Evolutionary conservation across 768 basidiomycete genomes (phyloP).

Genomic region (Lepiota venenata): DNA sequence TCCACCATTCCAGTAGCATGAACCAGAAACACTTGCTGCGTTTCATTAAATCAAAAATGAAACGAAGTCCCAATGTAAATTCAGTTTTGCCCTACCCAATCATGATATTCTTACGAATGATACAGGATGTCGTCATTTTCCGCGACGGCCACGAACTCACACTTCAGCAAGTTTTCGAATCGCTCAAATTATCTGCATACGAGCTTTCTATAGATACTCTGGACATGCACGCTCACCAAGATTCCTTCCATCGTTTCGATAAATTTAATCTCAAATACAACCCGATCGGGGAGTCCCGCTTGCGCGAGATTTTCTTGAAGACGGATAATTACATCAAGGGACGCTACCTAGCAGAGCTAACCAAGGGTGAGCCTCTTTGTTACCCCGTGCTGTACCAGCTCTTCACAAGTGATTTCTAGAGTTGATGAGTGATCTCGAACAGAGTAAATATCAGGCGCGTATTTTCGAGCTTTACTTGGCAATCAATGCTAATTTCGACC

Average conservation of each 20-base stretch:
- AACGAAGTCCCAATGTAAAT: constrained; percentile 72
- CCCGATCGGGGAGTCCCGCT: constrained; percentile 90
- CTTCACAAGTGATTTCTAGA: constrained; percentile 43
- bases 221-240: constrained; percentile 99
- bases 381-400: background rate
- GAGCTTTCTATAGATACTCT: constrained; percentile 98
- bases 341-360: constrained; percentile 91
- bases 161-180: constrained; percentile 92
- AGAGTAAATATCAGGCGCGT: constrained; percentile 93
- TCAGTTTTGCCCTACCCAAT: background rate
- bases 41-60: constrained; percentile 99
- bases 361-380: constrained; percentile 56
- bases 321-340: constrained; percentile 95
- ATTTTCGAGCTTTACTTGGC: background rate
- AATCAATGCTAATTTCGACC: background rate
- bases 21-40: constrained; percentile 98
- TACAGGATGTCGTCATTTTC: constrained; percentile 91
- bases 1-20: constrained; percentile 98
- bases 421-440: constrained; percentile 96
- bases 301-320: constrained; percentile 97
- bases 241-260: constrained; percentile 98
- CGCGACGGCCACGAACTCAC: constrained; percentile 90
- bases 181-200: constrained; percentile 91
- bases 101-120: background rate
- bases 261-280: constrained; percentile 98